phyloP scores from a whole-genome alignment of 495 filamentous ascomycete species.

The Cercophora samala region DNA sequence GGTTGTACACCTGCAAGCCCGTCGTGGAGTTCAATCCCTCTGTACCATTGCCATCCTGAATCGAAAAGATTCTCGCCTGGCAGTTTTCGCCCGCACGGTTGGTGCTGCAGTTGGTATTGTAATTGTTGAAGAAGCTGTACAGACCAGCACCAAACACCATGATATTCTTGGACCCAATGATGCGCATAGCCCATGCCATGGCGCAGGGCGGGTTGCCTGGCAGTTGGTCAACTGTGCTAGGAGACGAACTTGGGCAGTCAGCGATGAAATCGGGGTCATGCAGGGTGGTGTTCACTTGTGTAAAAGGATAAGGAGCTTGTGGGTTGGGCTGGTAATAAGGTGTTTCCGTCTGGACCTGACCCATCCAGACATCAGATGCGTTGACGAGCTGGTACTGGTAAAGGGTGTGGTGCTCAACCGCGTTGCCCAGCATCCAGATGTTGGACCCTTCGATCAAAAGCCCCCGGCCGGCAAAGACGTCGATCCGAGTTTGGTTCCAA shows the following conservation, averaged over 20 bases:
- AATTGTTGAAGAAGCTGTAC: constrained; percentile 86
- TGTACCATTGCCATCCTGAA: constrained; percentile 1
- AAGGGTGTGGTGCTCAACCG: constrained; percentile 78
- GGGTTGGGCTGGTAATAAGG: constrained; percentile 89
- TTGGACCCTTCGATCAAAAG: constrained; percentile 64
- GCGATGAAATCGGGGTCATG: constrained; percentile 69
- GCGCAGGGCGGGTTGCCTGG: constrained; percentile 41
- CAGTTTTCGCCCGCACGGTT: constrained; percentile 62
- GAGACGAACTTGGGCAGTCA: constrained; percentile 44
- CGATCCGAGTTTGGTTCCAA: constrained; percentile 66
- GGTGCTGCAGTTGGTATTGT: constrained; percentile 69
- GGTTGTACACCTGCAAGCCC: constrained; percentile 29
- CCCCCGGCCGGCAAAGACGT: constrained; percentile 83
- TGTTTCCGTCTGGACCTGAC: constrained; percentile 82
- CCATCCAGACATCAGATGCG: constrained; percentile 77
- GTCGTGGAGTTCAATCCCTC: background rate
- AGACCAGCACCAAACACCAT: constrained; percentile 71
- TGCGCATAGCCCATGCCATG: constrained; percentile 73
- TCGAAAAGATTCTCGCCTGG: constrained; percentile 66
- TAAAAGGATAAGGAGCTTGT: constrained; percentile 62
- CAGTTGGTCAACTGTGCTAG: constrained; percentile 24
- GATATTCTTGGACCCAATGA: constrained; percentile 61
- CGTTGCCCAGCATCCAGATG: constrained; percentile 68
- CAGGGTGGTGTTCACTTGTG: constrained; percentile 56
- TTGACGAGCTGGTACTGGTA: constrained; percentile 81